phyloP scores from a whole-genome alignment of 208 protist genomes.

The Willaertia magna region DNA sequence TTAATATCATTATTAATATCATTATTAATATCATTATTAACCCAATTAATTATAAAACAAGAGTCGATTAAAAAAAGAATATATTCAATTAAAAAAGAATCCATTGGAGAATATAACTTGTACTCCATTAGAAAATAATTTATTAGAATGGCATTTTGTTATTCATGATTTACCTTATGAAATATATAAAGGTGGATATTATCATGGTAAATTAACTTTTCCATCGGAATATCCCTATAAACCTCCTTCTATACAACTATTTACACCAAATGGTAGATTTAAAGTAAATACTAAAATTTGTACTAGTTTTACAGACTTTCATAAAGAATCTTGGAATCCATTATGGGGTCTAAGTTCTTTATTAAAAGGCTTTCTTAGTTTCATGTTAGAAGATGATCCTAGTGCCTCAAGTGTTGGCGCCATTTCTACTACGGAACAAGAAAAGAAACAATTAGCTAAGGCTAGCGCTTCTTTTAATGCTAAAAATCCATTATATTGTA shows the following conservation, averaged over 20 bases:
- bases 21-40: too few relatives aligned
- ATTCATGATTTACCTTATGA: constrained; percentile 55
- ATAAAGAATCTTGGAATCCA: constrained; percentile 67
- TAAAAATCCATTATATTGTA: background rate
- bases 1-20: too few relatives aligned
- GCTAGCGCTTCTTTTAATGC: background rate
- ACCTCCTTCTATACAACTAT: constrained; percentile 67
- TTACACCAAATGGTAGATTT: constrained; percentile 68
- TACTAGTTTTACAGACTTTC: constrained; percentile 61
- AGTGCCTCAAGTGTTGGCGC: constrained; percentile 34
- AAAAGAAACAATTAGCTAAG: constrained; percentile 14
- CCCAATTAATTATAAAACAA: too few relatives aligned
- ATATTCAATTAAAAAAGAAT: constrained; percentile 30
- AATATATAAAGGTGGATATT: constrained; percentile 78
- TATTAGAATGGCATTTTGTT: constrained; percentile 88
- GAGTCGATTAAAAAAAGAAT: constrained; percentile 45
- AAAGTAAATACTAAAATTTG: constrained; percentile 46
- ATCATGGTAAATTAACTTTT: constrained; percentile 83
- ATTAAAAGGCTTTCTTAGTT: constrained; percentile 59
- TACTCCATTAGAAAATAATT: constrained; percentile 51
- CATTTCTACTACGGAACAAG: constrained; percentile 24
- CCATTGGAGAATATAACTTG: constrained; percentile 30
- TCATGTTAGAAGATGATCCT: constrained; percentile 47
- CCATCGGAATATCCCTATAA: constrained; percentile 86
- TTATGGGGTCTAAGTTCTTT: constrained; percentile 61